Evolutionary conservation across 2,329 filamentous ascomycete species (phyloP).

Genomic region (Botryosphaeria dothidea): DNA sequence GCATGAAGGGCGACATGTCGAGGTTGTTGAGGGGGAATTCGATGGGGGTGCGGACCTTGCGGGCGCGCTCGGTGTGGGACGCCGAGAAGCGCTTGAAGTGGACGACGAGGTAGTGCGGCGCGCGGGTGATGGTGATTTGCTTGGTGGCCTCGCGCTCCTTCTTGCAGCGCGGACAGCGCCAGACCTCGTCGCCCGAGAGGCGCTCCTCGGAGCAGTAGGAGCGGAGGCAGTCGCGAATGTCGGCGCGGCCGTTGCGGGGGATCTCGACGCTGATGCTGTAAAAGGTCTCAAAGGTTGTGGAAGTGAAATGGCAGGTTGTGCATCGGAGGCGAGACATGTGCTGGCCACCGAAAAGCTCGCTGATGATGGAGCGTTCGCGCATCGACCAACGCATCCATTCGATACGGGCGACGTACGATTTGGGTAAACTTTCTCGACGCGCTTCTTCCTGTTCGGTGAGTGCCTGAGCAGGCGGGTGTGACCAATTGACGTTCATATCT

Average conservation of each 20-base stretch:
- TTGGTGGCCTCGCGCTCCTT: slow-evolving; percentile 67
- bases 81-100: slow-evolving; percentile 72
- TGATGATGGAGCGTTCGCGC: slow-evolving; percentile 73
- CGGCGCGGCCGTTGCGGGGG: slow-evolving; percentile 58
- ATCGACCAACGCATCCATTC: slow-evolving; percentile 75
- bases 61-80: slow-evolving; percentile 55
- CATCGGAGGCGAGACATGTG: slow-evolving; percentile 64
- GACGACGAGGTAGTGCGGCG: slow-evolving; percentile 77
- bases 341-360: slow-evolving; percentile 75
- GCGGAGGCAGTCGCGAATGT: slow-evolving; percentile 69
- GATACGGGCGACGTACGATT: slow-evolving; percentile 65
- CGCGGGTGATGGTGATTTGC: slow-evolving; percentile 71
- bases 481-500: slow-evolving; percentile 75
- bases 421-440: slow-evolving; percentile 60
- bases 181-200: slow-evolving; percentile 66
- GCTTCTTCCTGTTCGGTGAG: slow-evolving; percentile 63
- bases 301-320: slow-evolving; percentile 61
- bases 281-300: slow-evolving; percentile 69
- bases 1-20: slow-evolving; percentile 61
- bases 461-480: slow-evolving; percentile 57
- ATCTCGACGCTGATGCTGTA: slow-evolving; percentile 73
- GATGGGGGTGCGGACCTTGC: slow-evolving; percentile 72
- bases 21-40: slow-evolving; percentile 76
- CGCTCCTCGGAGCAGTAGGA: slow-evolving; percentile 69
- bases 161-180: slow-evolving; percentile 76